These are phyloP conservation scores for Colletotrichum incanum DNA, from an alignment of 2,329 filamentous ascomycete genomes.

Conservation along the genomic window DNA sequence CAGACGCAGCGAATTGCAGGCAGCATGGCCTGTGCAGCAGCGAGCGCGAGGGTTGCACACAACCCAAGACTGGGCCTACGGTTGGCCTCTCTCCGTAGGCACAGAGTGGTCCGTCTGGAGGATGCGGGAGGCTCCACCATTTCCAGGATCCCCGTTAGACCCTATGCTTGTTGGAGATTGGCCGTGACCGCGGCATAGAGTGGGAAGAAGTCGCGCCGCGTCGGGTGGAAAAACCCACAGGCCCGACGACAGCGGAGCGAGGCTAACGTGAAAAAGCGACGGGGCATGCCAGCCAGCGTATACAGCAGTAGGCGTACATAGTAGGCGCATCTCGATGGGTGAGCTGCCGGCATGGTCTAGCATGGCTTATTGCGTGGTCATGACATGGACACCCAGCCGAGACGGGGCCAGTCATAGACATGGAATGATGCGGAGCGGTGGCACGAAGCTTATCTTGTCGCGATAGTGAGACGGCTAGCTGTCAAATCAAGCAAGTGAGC, in stretches of 20 bases:
- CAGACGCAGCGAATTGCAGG: neutral
- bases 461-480: constrained; percentile 22
- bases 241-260: neutral
- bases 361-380: constrained; percentile 2
- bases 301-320: constrained; percentile 5
- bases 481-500: constrained; percentile 36
- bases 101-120: neutral
- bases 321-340: constrained; percentile 15
- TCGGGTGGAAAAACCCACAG: neutral
- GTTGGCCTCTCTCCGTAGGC: neutral
- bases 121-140: constrained; percentile 7
- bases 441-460: constrained; percentile 32
- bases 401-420: constrained; percentile 21
- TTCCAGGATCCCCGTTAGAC: neutral
- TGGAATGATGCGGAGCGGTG: constrained; percentile 10
- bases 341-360: constrained; percentile 11
- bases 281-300: neutral
- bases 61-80: neutral
- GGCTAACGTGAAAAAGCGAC: neutral
- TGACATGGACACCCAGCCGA: constrained; percentile 21
- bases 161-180: neutral
- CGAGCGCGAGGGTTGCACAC: neutral
- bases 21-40: neutral
- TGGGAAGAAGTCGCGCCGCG: neutral
- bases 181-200: neutral